Base-by-base conservation (phyloP, 345 rosid species). In the Streptanthus diversifolius region DNA sequence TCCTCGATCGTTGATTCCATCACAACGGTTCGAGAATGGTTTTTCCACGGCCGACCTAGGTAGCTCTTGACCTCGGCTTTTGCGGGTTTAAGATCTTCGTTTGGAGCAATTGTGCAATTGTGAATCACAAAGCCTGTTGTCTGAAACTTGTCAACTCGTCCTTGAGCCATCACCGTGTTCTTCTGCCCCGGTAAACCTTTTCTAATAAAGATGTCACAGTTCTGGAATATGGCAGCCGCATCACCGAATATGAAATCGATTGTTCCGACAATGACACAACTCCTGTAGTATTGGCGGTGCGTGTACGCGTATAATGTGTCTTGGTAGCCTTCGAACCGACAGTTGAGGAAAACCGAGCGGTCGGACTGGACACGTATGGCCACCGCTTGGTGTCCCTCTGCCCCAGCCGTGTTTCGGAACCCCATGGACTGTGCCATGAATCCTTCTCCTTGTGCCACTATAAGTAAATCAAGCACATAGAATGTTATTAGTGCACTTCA, bases 241-340 rank as follows among this genome's bases (percentile, higher is more conserved):
- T 93, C 98, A 0, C 98, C 98, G 5, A 93, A 91, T 56, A 93
- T 89, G 83, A 93, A 89, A 51, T 93, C 98, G 1, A 88, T 55
- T 0, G 96, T 91, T 4, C 98, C 98, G 0, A 79, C 1, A 10
- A 93, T 76, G 39, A 91, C 85, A 39, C 96, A 90, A 75, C 88
- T 82, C 30, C 84, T 72, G 77, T 86, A 93, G 75, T 73, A 90
- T 47, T 93, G 97, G 5, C 98, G 91, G 71, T 93, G 98, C 3
- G 93, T 78, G 64, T 89, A 93, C 5, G 55, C 93, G 35, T 89
- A 77, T 17, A 93, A 69, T 3, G 98, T 89, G 82, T 87, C 82
- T 70, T 89, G 93, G 80, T 78, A 82, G 0, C 97, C 90, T 61
- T 93, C 98, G 8, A 93, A 93, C 1, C 90, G 82, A 72, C 93